A percentile compares a stretch with the other conserved stretches of the same genome.
These are phyloP conservation scores for Globisporangium cylindrosporum DNA, from an alignment of 352 stramenopile genomes.

Conservation along the genomic window DNA sequence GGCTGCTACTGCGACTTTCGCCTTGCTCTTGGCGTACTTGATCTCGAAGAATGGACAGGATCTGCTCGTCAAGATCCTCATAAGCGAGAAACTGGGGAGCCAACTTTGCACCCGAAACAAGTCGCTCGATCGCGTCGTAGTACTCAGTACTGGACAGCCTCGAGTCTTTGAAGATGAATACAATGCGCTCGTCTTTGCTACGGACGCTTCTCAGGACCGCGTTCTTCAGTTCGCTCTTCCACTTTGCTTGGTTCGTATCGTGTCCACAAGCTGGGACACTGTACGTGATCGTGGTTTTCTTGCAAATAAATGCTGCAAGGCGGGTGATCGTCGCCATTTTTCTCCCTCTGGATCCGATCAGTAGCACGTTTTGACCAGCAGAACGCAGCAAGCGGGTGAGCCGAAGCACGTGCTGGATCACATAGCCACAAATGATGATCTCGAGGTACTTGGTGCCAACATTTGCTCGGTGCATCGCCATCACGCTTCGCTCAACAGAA, in stretches of 20 bases:
- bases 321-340: slow-evolving; percentile 55
- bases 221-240: slow-evolving; percentile 35
- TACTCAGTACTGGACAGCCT: slow-evolving; percentile 23
- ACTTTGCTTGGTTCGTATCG: slow-evolving; percentile 12
- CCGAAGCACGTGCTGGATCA: slow-evolving; percentile 56
- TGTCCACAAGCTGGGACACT: slow-evolving; percentile 10
- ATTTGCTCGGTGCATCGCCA: slow-evolving; percentile 39
- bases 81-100: slow-evolving; percentile 42
- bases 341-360: slow-evolving; percentile 41
- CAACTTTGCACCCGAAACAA: slow-evolving; percentile 39
- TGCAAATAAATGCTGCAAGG: slow-evolving; percentile 55
- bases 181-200: slow-evolving; percentile 29
- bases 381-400: slow-evolving; percentile 45
- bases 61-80: slow-evolving; percentile 48
- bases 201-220: slow-evolving; percentile 44
- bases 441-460: slow-evolving; percentile 34
- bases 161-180: slow-evolving; percentile 63
- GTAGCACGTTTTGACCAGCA: slow-evolving; percentile 32
- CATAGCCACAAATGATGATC: slow-evolving; percentile 48
- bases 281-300: slow-evolving; percentile 31
- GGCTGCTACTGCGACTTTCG: background rate
- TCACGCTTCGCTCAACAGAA: slow-evolving; percentile 57
- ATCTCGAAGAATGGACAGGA: slow-evolving; percentile 36
- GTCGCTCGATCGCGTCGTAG: slow-evolving; percentile 46
- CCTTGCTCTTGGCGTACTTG: slow-evolving; percentile 16